Evolutionary conservation across 2,329 filamentous ascomycete species (phyloP), one percentile per base, ranked within the genome.

Genomic region (Didymella exigua): DNA sequence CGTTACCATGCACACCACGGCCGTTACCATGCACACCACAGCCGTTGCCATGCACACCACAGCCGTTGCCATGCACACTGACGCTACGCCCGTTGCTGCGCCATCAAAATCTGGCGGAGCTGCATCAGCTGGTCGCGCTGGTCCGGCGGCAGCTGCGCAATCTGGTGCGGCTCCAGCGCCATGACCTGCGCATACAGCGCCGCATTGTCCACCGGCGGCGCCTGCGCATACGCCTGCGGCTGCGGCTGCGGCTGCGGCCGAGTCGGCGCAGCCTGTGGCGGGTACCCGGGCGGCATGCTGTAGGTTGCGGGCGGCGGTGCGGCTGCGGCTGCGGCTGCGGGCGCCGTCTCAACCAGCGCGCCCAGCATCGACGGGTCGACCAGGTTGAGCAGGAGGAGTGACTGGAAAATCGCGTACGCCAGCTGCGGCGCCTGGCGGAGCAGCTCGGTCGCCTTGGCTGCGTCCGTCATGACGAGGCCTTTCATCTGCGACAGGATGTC

Each of bases 401-500:
- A 90, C 77, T 98, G 93, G 78, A 98, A 98, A 62, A 98, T 89
- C 54, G 95, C 95, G 69, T 96, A 98, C 4, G 91, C 87, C 38
- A 99, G 86, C 77, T 99, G 95, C 0, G 95, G 95, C 1, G 93
- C 92, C 78, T 93, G 89, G 59, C 89, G 84, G 36, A 99, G 85
- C 34, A 98, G 86, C 70, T 96, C 91, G 0, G 89, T 92, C 3
- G 93, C 93, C 70, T 91, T 89, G 18, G 84, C 82, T 2, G 93
- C 92, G 66, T 98, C 92, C 21, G 83, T 85, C 45, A 86, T 85
- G n/a, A 91, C 91, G 11, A 98, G 82, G 3, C 87, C 85, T 77
- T 98, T 98, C 90, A 98, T 96, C 75, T 98, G 93, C 8, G 88
- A 87, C 56, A 99, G 85, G 53, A 97, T 93, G 64, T 97, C 93